A percentile compares a stretch with the other conserved stretches of the same genome.
These are phyloP conservation scores for Coprinopsis marcescibilis DNA, from an alignment of 768 basidiomycete genomes.

Conservation along the genomic window DNA sequence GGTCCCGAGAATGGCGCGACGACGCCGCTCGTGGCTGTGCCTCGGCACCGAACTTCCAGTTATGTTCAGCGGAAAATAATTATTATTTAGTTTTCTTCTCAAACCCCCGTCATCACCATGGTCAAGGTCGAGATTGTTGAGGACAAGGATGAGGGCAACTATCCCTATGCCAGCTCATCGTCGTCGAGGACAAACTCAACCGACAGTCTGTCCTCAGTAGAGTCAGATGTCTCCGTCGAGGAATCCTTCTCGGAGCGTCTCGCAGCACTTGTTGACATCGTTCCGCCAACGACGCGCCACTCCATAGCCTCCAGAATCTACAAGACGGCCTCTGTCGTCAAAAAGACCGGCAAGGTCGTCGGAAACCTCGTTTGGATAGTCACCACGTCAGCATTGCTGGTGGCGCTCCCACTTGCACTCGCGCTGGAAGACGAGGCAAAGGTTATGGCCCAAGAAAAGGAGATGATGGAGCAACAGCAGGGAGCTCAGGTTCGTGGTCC, in stretches of 20 bases:
- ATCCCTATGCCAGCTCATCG: slow-evolving; percentile 70
- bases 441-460: slow-evolving; percentile 89
- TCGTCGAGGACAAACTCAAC: slow-evolving; percentile 70
- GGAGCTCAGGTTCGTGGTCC: slow-evolving; percentile 69
- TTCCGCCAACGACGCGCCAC: slow-evolving; percentile 86
- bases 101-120: slow-evolving; percentile 37
- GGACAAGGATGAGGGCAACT: slow-evolving; percentile 64
- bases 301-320: slow-evolving; percentile 56
- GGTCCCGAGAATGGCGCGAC: too few species aligned
- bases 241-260: slow-evolving; percentile 88
- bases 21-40: not conserved
- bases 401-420: slow-evolving; percentile 89
- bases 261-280: slow-evolving; percentile 90
- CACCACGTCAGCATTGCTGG: slow-evolving; percentile 88
- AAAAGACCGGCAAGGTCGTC: slow-evolving; percentile 60
- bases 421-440: slow-evolving; percentile 95
- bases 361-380: slow-evolving; percentile 94
- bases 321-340: slow-evolving; percentile 57
- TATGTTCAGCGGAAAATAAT: slow-evolving; percentile 18
- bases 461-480: slow-evolving; percentile 88
- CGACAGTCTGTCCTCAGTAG: slow-evolving; percentile 73
- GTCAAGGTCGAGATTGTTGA: slow-evolving; percentile 92
- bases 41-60: slow-evolving; percentile 1
- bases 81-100: slow-evolving; percentile 17
- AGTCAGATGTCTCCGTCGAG: slow-evolving; percentile 63